These are phyloP conservation scores for Pyronema domesticum DNA, from an alignment of 495 filamentous ascomycete species.

Conservation along the genomic window DNA sequence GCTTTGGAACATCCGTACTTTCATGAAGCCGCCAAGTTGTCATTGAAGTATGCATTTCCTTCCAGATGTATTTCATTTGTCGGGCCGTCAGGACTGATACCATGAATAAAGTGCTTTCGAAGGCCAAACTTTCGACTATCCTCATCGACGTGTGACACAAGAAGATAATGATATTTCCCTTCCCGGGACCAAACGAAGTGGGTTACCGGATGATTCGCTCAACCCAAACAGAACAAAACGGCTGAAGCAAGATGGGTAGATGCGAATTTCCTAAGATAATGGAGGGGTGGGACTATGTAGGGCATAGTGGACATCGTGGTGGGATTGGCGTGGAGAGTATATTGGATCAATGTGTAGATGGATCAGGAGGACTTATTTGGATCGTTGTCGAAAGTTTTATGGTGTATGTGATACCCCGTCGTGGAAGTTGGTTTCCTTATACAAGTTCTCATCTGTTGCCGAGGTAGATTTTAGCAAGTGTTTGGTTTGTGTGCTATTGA, in stretches of 20 bases:
- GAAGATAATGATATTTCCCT: conserved; percentile 89
- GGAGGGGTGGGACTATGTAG: no score
- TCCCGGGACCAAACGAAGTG: conserved; percentile 82
- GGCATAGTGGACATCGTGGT: no score
- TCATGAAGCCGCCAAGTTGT: conserved; percentile 29
- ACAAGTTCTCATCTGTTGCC: no score
- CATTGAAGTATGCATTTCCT: conserved; percentile 13
- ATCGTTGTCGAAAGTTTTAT: no score
- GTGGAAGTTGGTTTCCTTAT: no score
- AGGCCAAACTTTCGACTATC: conserved; percentile 70
- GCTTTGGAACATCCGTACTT: conserved; percentile 85
- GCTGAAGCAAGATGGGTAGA: conserved; percentile 36
- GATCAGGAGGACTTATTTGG: no score
- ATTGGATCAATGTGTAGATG: no score
- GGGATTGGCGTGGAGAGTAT: no score
- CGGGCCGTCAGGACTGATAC: not conserved
- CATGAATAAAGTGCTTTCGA: conserved; percentile 66
- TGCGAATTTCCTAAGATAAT: no score
- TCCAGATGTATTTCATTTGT: not conserved
- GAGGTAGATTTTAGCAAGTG: no score
- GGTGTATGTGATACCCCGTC: no score
- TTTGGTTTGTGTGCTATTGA: no score
- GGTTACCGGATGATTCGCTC: conserved; percentile 65
- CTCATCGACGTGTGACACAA: conserved; percentile 70
- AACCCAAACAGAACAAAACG: conserved; percentile 45